Evolutionary conservation across 192 early-diverging fungal genomes (phyloP).

Genomic region (Kickxella alabastrina): DNA sequence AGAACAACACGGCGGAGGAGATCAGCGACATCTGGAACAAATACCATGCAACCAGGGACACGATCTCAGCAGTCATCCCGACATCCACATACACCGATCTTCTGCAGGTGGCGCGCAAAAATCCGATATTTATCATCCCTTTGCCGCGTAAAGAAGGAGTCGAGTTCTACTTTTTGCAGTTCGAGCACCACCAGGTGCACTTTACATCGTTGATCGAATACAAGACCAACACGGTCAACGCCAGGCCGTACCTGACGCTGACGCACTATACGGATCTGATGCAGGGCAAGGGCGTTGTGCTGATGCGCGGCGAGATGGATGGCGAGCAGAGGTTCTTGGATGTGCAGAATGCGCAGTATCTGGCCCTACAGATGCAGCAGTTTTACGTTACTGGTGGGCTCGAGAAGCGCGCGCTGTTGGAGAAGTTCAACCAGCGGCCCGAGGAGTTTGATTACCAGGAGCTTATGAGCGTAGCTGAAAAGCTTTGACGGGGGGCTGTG

Average conservation of each 20-base stretch:
- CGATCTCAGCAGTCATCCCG: constrained; percentile 63
- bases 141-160: constrained; percentile 73
- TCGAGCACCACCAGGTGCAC: constrained; percentile 76
- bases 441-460: constrained; percentile 67
- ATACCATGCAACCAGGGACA: constrained; percentile 61
- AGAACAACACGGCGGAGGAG: constrained; percentile 32
- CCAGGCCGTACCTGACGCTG: constrained; percentile 77
- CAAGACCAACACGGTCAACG: constrained; percentile 74
- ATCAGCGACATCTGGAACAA: constrained; percentile 69
- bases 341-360: constrained; percentile 66
- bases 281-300: constrained; percentile 76
- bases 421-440: constrained; percentile 76
- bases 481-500: constrained; percentile 21
- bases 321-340: constrained; percentile 55
- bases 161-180: constrained; percentile 86
- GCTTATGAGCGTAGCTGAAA: constrained; percentile 54
- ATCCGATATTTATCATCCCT: constrained; percentile 77
- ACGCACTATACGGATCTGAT: constrained; percentile 85
- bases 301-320: constrained; percentile 82
- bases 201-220: constrained; percentile 88
- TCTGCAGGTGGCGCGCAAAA: constrained; percentile 39
- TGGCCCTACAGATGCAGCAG: constrained; percentile 77
- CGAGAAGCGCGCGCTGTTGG: constrained; percentile 62
- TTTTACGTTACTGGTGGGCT: constrained; percentile 81
- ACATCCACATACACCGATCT: constrained; percentile 58